Conservation (phyloP, 768 basidiomycete genomes). For the Boletus reticuloceps region DNA sequence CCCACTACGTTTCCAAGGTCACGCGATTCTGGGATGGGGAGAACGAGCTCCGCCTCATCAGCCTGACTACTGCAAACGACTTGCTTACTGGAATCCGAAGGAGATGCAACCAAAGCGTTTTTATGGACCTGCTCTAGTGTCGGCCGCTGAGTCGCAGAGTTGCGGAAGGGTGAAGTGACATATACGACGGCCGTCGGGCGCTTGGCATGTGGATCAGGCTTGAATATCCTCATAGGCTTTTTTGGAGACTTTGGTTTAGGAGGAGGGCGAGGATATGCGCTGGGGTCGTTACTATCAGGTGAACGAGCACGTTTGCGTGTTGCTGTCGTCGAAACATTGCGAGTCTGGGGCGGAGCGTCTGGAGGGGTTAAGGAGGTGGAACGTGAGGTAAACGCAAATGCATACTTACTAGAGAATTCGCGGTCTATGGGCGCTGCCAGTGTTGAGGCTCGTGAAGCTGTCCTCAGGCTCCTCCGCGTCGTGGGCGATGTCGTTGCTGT, state of each 20-base stretch:
- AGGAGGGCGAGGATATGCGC: neutral
- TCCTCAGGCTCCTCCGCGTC: slow-evolving; percentile 7
- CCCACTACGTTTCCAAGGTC: slow-evolving; percentile 34
- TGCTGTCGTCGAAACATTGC: slow-evolving; percentile 10
- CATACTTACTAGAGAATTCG: slow-evolving; percentile 17
- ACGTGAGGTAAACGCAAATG: neutral
- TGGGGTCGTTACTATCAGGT: slow-evolving; percentile 11
- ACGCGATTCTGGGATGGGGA: slow-evolving; percentile 25
- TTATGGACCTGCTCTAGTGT: slow-evolving; percentile 2
- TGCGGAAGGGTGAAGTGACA: slow-evolving; percentile 11
- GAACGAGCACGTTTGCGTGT: slow-evolving; percentile 29
- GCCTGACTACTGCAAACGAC: slow-evolving; percentile 66
- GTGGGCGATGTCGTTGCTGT: neutral
- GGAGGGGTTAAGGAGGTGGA: slow-evolving; percentile 6
- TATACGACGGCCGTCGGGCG: slow-evolving; percentile 2
- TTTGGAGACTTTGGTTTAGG: slow-evolving; percentile 20
- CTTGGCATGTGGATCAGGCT: slow-evolving; percentile 5
- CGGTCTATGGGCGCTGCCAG: neutral
- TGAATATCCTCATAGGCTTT: slow-evolving; percentile 19
- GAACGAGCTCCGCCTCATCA: slow-evolving; percentile 56
- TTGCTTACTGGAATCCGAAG: slow-evolving; percentile 25
- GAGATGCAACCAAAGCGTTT: slow-evolving; percentile 9
- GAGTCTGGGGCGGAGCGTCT: slow-evolving; percentile 9
- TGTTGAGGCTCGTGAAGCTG: slow-evolving; percentile 9
- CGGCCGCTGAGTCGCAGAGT: slow-evolving; percentile 28